Percentiles rank a stretch among this genome's conserved stretches.
Conservation (phyloP, 257 asterid species). For the Lycium barbarum region DNA sequence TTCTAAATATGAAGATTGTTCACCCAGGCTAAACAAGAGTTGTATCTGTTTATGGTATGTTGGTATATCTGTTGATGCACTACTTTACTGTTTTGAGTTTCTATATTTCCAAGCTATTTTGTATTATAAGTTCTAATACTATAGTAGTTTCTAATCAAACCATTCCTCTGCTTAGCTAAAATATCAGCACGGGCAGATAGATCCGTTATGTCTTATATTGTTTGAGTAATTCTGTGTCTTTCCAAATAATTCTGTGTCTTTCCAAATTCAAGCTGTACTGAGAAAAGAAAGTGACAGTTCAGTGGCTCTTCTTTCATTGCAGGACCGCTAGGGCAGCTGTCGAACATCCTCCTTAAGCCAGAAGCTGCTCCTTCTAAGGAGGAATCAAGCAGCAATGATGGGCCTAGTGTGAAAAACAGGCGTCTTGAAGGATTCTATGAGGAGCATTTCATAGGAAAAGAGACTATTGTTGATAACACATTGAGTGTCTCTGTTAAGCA, state of each 20-base stretch:
- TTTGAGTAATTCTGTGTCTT: constrained; percentile 2
- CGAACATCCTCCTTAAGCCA: constrained; percentile 60
- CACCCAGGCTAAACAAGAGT: not conserved
- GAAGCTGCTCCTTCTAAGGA: constrained; percentile 51
- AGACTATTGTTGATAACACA: constrained; percentile 51
- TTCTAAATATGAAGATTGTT: constrained; percentile 5
- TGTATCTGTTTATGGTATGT: not conserved
- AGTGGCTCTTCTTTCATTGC: constrained; percentile 37
- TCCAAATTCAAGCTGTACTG: constrained; percentile 18
- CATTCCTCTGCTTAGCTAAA: not conserved
- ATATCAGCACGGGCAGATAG: not conserved
- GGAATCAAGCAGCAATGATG: constrained; percentile 43
- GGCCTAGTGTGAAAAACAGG: constrained; percentile 41
- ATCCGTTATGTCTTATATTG: not conserved
- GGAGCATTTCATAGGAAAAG: constrained; percentile 73
- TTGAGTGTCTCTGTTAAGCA: constrained; percentile 67
- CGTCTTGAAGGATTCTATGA: constrained; percentile 75
- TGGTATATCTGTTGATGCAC: not conserved
- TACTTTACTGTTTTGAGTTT: constrained; percentile 4
- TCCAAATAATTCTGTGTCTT: not conserved
- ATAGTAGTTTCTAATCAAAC: not conserved
- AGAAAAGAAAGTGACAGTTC: not conserved
- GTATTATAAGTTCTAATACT: not conserved
- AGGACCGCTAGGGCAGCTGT: constrained; percentile 71
- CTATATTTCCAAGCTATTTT: not conserved